Base-by-base conservation (phyloP, 2,329 filamentous ascomycete species). In the Aspergillus pseudoglaucus region DNA sequence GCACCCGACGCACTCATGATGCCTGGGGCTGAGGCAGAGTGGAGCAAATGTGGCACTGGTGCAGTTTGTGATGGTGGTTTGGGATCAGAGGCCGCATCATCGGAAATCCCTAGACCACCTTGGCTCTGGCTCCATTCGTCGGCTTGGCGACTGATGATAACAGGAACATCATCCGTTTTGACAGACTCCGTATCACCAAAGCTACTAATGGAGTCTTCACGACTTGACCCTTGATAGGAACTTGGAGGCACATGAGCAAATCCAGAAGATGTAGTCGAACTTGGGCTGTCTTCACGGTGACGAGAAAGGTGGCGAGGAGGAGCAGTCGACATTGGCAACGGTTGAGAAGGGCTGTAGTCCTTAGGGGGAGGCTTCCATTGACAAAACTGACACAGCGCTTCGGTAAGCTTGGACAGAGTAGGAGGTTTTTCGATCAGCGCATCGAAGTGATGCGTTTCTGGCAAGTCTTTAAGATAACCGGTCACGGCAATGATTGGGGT, bases 401-500 rank as follows among this genome's bases (percentile, higher is more conserved):
- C 90, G 0, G 84, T 89, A 44, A 98, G 70, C 69, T 97, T 97
- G 3, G 87, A 87, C 39, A 89, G 84, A 35, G 91, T 97, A 32
- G 95, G 94, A 22, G 93, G 93, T 70, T 98, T 98, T 69, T 98
- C 90, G 45, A 98, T 89, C 45, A 98, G 75, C 1, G 88, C 88
- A 65, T 97, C 90, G 62, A 98, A 98, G 68, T 96, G 88, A 69
- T 98, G 91, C 3, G 89, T 88, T 50, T 90, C 90, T 57, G 93
- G 90, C 2, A 98, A 76, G 63, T 98, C 93, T 65, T 97, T 97
- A n/a, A 98, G 75, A 66, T 98, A 98, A 6, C 93, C 91, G 3
- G 93, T 98, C 30, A 98, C 91, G 42, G 90, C 90, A 48, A 98
- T 89, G 52, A 98, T 95, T 0, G 93, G 93, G 0, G 93, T 98